Conservation (phyloP, 352 stramenopile species). For the Pythium volutum region DNA sequence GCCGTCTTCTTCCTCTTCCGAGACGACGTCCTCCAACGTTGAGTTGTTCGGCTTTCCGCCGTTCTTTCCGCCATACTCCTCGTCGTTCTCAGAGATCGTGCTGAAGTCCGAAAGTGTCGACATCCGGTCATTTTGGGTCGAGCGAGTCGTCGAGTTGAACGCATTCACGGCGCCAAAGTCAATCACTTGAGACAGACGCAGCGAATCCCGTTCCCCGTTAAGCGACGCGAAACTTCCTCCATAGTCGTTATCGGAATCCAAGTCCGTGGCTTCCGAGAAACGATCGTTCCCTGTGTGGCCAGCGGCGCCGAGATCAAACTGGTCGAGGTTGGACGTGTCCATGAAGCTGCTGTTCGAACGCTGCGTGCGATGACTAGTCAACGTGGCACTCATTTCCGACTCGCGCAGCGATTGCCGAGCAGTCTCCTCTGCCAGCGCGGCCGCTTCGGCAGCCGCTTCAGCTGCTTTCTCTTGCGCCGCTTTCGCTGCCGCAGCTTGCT, state of each 20-base stretch:
- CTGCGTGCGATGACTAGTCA: conserved; percentile 3
- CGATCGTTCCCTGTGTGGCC: conserved; percentile 38
- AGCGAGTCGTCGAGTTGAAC: conserved; percentile 30
- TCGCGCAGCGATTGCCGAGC: conserved; percentile 20
- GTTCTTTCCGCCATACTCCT: conserved; percentile 10
- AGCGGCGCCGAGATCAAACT: conserved; percentile 67
- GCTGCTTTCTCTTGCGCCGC: conserved; percentile 24
- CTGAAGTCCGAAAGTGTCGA: conserved; percentile 57
- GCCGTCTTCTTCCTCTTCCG: conserved; percentile 53
- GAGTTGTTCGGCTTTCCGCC: conserved; percentile 7
- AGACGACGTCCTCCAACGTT: conserved; percentile 17
- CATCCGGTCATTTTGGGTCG: conserved; percentile 31
- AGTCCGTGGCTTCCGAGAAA: conserved; percentile 62
- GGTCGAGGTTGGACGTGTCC: conserved; percentile 37
- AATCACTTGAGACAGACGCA: conserved; percentile 76
- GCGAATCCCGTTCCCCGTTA: conserved; percentile 58
- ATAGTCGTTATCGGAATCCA: conserved; percentile 59
- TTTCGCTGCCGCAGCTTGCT: conserved; percentile 25
- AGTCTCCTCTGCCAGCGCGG: conserved; percentile 16
- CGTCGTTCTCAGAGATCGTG: conserved; percentile 47
- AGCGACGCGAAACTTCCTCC: conserved; percentile 41
- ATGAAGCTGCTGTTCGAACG: conserved; percentile 26
- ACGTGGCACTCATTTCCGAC: conserved; percentile 18
- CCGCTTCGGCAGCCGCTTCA: conserved; percentile 12
- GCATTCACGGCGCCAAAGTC: conserved; percentile 61